Percentiles rank a stretch among this genome's conserved stretches.
phyloP scores from a whole-genome alignment of 805 yeast genomes.

The Cyberlindnera misumaiensis region DNA sequence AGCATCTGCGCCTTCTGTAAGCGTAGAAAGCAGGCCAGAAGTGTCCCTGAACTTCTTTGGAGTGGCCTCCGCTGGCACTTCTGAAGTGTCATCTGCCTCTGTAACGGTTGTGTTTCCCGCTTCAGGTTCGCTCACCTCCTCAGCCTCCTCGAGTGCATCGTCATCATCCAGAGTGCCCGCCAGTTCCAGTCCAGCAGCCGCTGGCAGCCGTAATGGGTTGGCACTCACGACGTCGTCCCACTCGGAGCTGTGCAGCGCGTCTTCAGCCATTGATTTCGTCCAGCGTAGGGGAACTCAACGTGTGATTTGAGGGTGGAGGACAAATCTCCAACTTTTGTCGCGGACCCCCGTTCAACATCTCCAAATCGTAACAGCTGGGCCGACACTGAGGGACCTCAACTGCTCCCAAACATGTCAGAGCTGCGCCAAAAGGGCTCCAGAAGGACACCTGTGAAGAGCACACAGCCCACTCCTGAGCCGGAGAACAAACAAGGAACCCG shows the following conservation, averaged over 20 bases:
- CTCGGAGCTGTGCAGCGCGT: constrained; percentile 46
- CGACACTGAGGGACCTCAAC: no score
- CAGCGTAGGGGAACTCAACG: no score
- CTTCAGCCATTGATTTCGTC: constrained; percentile 20
- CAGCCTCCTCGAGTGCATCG: constrained; percentile 2
- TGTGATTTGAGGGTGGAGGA: no score
- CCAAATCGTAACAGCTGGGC: no score
- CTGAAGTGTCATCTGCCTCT: constrained; percentile 1
- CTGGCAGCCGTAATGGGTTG: constrained; percentile 22
- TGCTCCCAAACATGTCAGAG: constrained; percentile 11
- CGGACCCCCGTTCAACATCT: no score
- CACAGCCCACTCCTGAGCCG: no score
- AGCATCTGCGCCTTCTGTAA: constrained; percentile 33
- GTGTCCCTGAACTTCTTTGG: constrained; percentile 10
- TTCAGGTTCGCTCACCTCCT: neutral
- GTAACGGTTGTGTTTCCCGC: no score
- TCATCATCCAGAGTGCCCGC: constrained; percentile 5
- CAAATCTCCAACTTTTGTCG: no score
- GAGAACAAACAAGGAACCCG: constrained; percentile 1
- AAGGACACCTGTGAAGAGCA: neutral
- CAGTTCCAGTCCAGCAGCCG: constrained; percentile 6
- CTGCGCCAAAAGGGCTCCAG: constrained; percentile 3
- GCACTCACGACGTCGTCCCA: constrained; percentile 54
- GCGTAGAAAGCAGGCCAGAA: constrained; percentile 32
- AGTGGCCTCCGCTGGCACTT: neutral